Percentiles rank a stretch among this genome's conserved stretches.
Evolutionary conservation across 1,139 yeast species (phyloP).

Genomic region (Blastobotrys malaysiensis): DNA sequence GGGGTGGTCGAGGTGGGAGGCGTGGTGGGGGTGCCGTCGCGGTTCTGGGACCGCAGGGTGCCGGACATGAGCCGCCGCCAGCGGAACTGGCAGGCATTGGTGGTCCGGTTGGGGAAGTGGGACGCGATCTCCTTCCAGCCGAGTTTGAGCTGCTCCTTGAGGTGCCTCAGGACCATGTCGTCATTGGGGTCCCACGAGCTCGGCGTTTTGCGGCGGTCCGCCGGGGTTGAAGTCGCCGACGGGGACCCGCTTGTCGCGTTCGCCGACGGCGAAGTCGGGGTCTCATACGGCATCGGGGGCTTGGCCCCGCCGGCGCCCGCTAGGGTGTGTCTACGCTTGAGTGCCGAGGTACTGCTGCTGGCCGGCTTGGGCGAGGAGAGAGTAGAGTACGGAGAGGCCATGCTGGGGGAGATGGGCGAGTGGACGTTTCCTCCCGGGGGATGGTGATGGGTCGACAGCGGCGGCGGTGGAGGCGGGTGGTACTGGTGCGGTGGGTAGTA

Average conservation of each 20-base stretch:
- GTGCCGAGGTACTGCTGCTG: neutral
- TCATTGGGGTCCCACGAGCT: conserved; percentile 78
- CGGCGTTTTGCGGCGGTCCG: conserved; percentile 42
- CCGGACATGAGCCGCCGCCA: conserved; percentile 63
- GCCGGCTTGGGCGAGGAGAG: neutral
- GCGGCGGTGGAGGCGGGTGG: neutral
- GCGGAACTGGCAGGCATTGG: conserved; percentile 79
- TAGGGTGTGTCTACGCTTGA: neutral
- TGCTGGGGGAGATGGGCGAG: neutral
- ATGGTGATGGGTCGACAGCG: neutral
- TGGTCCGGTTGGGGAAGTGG: conserved; percentile 64
- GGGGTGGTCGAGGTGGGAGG: no score
- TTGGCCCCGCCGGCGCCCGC: neutral
- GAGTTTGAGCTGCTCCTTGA: conserved; percentile 64
- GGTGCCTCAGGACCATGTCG: conserved; percentile 58
- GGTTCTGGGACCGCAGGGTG: conserved; percentile 29
- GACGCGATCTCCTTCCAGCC: conserved; percentile 81
- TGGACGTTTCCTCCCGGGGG: no score
- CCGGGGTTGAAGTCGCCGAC: neutral
- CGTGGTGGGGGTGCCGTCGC: no score
- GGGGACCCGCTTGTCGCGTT: neutral
- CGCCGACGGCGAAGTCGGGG: neutral
- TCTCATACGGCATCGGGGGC: neutral
- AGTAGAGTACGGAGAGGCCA: neutral
- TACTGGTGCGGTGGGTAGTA: neutral